Percentiles rank a stretch among this genome's conserved stretches.
phyloP scores from a whole-genome alignment of 768 basidiomycete genomes.

The Trametes cinnabarina region DNA sequence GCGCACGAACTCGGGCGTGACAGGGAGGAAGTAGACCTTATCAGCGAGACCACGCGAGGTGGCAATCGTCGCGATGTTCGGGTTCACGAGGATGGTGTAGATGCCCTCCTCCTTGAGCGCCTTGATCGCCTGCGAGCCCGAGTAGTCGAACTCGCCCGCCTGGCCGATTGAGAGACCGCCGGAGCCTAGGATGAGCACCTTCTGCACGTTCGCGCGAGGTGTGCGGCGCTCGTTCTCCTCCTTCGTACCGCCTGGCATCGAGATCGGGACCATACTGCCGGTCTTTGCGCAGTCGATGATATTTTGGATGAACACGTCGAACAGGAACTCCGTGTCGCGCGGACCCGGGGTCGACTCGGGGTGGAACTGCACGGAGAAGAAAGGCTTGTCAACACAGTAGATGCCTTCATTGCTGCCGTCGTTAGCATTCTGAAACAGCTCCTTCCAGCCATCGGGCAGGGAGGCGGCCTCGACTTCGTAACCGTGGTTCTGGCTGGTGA shows the following conservation, averaged over 20 bases:
- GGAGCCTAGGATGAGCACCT: constrained; percentile 95
- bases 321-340: constrained; percentile 97
- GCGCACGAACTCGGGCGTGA: constrained; percentile 95
- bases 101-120: constrained; percentile 99
- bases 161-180: constrained; percentile 98
- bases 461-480: constrained; percentile 86
- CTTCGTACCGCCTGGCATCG: constrained; percentile 76
- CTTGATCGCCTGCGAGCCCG: constrained; percentile 98
- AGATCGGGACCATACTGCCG: constrained; percentile 52
- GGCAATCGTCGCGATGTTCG: constrained; percentile 98
- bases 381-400: constrained; percentile 87
- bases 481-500: constrained; percentile 99
- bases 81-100: constrained; percentile 97
- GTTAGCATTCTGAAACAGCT: constrained; percentile 94
- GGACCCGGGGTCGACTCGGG: constrained; percentile 97
- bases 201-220: constrained; percentile 76
- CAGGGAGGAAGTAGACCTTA: constrained; percentile 99
- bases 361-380: constrained; percentile 99
- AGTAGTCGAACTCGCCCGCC: constrained; percentile 99
- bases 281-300: constrained; percentile 70
- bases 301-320: constrained; percentile 94
- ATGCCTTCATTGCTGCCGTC: constrained; percentile 98
- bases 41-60: constrained; percentile 97
- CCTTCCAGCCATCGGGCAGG: constrained; percentile 85
- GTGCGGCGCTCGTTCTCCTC: constrained; percentile 76